phyloP scores from a whole-genome alignment of 2,329 filamentous ascomycete genomes.

The Ophiocordyceps camponoti-floridani region DNA sequence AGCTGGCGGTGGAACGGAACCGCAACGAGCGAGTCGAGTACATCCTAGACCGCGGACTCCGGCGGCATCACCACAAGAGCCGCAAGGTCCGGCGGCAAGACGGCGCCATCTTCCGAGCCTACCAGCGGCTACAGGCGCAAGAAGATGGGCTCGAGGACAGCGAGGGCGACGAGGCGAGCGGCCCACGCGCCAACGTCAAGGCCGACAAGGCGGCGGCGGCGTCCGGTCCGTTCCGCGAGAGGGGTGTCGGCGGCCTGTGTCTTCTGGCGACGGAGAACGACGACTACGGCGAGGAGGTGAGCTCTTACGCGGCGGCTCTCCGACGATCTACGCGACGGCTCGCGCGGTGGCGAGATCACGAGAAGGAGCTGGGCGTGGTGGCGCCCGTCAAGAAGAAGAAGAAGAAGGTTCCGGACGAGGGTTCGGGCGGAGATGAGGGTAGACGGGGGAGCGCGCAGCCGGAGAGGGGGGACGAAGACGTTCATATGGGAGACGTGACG shows the following conservation, averaged over 20 bases:
- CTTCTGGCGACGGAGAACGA: slow-evolving; percentile 44
- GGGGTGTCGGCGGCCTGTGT: slow-evolving; percentile 45
- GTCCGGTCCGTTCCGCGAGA: slow-evolving; percentile 28
- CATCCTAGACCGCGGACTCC: slow-evolving; percentile 58
- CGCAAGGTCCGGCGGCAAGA: slow-evolving; percentile 44
- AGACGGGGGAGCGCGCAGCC: slow-evolving; percentile 8
- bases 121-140: slow-evolving; percentile 41
- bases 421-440: slow-evolving; percentile 9
- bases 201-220: slow-evolving; percentile 11
- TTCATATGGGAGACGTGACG: slow-evolving; percentile 23
- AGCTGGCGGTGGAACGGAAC: slow-evolving; percentile 65
- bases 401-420: slow-evolving; percentile 12
- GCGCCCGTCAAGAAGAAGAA: slow-evolving; percentile 23
- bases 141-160: slow-evolving; percentile 41
- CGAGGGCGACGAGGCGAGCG: slow-evolving; percentile 34
- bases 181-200: too few species aligned
- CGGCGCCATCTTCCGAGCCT: slow-evolving; percentile 48
- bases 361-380: slow-evolving; percentile 27
- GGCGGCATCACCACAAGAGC: slow-evolving; percentile 44
- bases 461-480: slow-evolving; percentile 10
- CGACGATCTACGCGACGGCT: slow-evolving; percentile 45
- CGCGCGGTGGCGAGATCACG: slow-evolving; percentile 44
- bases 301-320: slow-evolving; percentile 47
- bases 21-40: slow-evolving; percentile 66
- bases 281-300: slow-evolving; percentile 61